Evolutionary conservation across 2,329 filamentous ascomycete species (phyloP).

Genomic region (Aspergillus japonicus): DNA sequence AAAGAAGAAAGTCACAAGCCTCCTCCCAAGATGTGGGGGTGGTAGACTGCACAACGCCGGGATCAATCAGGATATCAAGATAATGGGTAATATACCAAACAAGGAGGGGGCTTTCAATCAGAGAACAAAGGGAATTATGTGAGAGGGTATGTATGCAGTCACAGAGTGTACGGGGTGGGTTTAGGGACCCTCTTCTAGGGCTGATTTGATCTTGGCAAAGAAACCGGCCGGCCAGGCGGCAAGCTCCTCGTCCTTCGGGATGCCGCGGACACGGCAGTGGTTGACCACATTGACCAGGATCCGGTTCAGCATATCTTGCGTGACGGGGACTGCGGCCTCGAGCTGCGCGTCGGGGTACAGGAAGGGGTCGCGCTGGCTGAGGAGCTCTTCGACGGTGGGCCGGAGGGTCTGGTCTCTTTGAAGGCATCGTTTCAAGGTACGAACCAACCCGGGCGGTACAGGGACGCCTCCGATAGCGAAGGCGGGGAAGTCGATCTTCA

Average conservation of each 20-base stretch:
- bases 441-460: constrained; percentile 56
- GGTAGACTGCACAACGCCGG: constrained; percentile 1
- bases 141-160: background rate
- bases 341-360: constrained; percentile 55
- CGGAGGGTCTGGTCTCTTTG: constrained; percentile 57
- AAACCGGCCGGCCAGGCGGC: constrained; percentile 49
- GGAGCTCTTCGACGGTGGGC: constrained; percentile 57
- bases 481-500: constrained; percentile 48
- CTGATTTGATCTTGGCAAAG: constrained; percentile 49
- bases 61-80: background rate
- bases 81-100: background rate
- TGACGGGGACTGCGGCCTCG: constrained; percentile 50
- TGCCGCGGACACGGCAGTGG: constrained; percentile 56
- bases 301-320: constrained; percentile 58
- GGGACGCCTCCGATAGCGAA: constrained; percentile 49
- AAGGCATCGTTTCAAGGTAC: constrained; percentile 58
- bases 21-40: background rate
- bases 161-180: background rate
- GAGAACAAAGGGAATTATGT: background rate
- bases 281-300: constrained; percentile 61
- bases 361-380: constrained; percentile 57
- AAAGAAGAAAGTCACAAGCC: background rate
- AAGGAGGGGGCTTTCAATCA: background rate
- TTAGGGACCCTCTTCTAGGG: constrained; percentile 37
- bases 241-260: constrained; percentile 58